Percentiles rank a stretch among this genome's conserved stretches.
Evolutionary conservation across 441 rosid species (phyloP).

Genomic region (Hura crepitans): DNA sequence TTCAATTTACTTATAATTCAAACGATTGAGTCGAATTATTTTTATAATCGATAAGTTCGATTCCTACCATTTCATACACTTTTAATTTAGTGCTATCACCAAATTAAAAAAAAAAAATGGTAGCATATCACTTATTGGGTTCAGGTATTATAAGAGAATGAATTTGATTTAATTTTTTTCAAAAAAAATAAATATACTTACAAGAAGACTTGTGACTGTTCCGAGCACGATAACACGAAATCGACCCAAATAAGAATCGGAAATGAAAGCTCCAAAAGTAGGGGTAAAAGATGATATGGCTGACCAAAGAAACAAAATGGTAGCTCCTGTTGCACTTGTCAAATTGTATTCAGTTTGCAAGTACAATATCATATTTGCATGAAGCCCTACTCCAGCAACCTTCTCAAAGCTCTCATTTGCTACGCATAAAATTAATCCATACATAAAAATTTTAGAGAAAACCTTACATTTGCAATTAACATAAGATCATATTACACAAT

Average conservation of each 20-base stretch:
- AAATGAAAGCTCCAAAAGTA: constrained; percentile 40
- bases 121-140: too few species aligned
- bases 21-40: too few species aligned
- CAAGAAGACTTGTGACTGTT: constrained; percentile 32
- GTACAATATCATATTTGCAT: constrained; percentile 43
- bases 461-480: not conserved
- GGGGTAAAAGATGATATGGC: constrained; percentile 40
- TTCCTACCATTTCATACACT: too few species aligned
- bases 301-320: constrained; percentile 39
- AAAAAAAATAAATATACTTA: constrained; percentile 18
- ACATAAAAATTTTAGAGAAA: not conserved
- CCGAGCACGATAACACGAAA: constrained; percentile 36
- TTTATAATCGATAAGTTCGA: too few species aligned
- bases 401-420: constrained; percentile 53
- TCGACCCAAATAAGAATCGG: constrained; percentile 50
- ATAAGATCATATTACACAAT: too few species aligned
- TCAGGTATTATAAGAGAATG: too few species aligned
- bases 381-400: constrained; percentile 41
- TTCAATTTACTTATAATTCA: too few species aligned
- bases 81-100: too few species aligned
- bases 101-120: too few species aligned
- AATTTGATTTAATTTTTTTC: too few species aligned
- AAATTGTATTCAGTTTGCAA: constrained; percentile 34
- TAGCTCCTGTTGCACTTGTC: constrained; percentile 28
- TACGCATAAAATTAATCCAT: not conserved